A percentile compares a stretch with the other conserved stretches of the same genome.
Conservation (phyloP, 176 grass and related monocot species). For the Phoenix roebelenii region DNA sequence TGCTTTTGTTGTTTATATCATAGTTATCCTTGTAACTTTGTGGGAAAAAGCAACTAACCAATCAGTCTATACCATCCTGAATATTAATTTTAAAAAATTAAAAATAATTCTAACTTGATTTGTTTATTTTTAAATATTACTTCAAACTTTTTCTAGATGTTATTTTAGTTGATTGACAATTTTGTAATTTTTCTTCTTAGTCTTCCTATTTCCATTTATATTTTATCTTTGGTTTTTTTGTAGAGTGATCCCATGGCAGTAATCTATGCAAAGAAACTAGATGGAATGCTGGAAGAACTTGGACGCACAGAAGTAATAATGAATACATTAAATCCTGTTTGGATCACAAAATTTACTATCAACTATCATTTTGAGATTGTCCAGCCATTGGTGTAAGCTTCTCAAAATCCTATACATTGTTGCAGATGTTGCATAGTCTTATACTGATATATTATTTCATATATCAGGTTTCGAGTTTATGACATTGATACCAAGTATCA, state of each 20-base stretch:
- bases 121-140: too few species aligned
- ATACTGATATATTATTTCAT: conserved; percentile 11
- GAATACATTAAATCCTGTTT: conserved; percentile 67
- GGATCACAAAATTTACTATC: conserved; percentile 83
- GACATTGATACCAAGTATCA: conserved; percentile 90
- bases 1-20: too few species aligned
- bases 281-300: conserved; percentile 81
- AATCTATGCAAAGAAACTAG: conserved; percentile 40
- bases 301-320: conserved; percentile 83
- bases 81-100: too few species aligned
- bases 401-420: conserved; percentile 1
- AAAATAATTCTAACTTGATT: too few species aligned
- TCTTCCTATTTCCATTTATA: not conserved
- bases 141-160: too few species aligned
- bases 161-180: not conserved
- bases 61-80: too few species aligned
- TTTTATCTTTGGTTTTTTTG: conserved; percentile 17
- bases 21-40: too few species aligned
- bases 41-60: too few species aligned
- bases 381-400: conserved; percentile 73
- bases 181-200: not conserved
- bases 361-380: conserved; percentile 95
- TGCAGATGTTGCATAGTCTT: conserved; percentile 5
- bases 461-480: conserved; percentile 64
- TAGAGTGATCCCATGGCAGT: conserved; percentile 96